Base-by-base conservation (phyloP, 176 grass and related monocot genomes). In the Leersia perrieri region DNA sequence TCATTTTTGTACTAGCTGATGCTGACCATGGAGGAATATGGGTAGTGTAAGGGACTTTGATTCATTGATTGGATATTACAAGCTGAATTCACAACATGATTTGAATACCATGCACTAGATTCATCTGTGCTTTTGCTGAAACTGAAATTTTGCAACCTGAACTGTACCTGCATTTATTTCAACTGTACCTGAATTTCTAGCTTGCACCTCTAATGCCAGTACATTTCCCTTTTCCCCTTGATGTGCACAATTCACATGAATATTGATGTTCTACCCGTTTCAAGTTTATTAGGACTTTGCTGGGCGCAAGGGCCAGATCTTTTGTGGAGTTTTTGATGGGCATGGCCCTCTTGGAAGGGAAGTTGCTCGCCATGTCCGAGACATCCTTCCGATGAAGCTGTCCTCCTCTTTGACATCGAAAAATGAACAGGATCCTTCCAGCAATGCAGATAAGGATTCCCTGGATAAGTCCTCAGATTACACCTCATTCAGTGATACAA, bases 241-340 rank as follows among this genome's bases (percentile, higher is more conserved):
- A 44, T 68, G 14, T 53, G 29, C 33, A 32, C 18, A 45, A 66
- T 60, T 74, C 7, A 74, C 33, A 65, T 53, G 6, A 0, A 45
- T 73, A 35, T 77, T 71, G 33, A 74, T 89, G 45, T 26, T 22
- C n/a, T 18, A 0, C 75, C 33, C 49, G 12, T 77, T 5, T 33
- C 78, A 84, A 78, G 79, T 47, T 89, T 45, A 39, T 78, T 76
- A 97, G 94, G 91, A 88, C 31, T 94, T 91, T 81, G 87, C 72
- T 44, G 94, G 87, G 60, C 87, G 84, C 11, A 86, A 94, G 73
- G 87, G 74, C 30, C 83, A 82, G 20, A 82, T 94, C 70, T 94
- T 97, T 77, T 92, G 89, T 11, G 91, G 91, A 4, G 84, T 89
- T 6, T 94, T 94, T 41, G 94, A 97, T 66, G 94, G 94, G 0